A percentile compares a stretch with the other conserved stretches of the same genome.
Evolutionary conservation across 2,329 filamentous ascomycete species (phyloP).

Genomic region (Bipolaris oryzae): DNA sequence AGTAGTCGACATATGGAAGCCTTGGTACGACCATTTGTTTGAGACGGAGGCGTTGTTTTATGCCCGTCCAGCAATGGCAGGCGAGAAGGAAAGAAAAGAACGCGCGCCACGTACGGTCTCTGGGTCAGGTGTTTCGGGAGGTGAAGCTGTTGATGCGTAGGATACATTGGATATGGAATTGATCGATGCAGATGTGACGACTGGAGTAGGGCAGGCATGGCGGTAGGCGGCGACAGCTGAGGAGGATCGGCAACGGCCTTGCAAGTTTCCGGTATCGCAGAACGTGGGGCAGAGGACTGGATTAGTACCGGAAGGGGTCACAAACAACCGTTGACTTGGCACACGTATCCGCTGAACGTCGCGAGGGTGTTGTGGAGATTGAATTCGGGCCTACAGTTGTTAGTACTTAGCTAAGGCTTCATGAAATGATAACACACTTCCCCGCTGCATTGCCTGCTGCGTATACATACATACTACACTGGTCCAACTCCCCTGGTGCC

Average conservation of each 20-base stretch:
- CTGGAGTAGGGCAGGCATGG: not conserved
- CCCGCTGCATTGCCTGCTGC: too few species aligned
- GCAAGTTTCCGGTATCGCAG: not conserved
- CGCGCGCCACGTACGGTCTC: not conserved
- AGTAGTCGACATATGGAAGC: not conserved
- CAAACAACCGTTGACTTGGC: conserved; percentile 4
- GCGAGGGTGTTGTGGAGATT: not conserved
- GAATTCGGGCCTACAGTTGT: not conserved
- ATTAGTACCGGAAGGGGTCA: not conserved
- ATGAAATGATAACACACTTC: too few species aligned
- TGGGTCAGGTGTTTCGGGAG: not conserved
- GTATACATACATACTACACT: too few species aligned
- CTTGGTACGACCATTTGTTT: not conserved
- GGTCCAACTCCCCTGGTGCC: too few species aligned
- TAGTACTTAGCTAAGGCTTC: too few species aligned
- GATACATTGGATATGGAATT: not conserved
- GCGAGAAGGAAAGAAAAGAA: not conserved
- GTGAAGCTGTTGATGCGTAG: not conserved
- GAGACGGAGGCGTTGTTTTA: not conserved
- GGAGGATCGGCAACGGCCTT: not conserved
- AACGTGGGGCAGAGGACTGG: not conserved
- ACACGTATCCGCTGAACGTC: not conserved
- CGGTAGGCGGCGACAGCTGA: not conserved
- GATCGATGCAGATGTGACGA: too few species aligned
- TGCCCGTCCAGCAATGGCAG: not conserved